These are phyloP conservation scores for Hansenula lynferdii DNA, from an alignment of 1,139 yeast species.

Conservation along the genomic window DNA sequence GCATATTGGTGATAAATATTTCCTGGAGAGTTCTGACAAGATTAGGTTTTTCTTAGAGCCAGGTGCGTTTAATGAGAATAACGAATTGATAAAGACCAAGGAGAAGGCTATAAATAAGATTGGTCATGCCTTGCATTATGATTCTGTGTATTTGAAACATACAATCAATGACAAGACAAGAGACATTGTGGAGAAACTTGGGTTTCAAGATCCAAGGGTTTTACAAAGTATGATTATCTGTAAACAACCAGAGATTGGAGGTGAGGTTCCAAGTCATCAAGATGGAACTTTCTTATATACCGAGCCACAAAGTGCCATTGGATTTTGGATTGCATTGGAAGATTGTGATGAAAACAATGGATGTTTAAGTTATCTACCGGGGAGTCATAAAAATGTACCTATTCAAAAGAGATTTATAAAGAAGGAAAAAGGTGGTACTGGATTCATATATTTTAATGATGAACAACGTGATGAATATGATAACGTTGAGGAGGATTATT, in stretches of 20 bases:
- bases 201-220: slow-evolving; percentile 61
- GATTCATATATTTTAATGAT: slow-evolving; percentile 25
- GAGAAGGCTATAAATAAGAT: slow-evolving; percentile 65
- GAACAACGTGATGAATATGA: slow-evolving; percentile 19
- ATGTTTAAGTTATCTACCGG: slow-evolving; percentile 69
- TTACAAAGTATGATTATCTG: slow-evolving; percentile 78
- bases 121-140: slow-evolving; percentile 72
- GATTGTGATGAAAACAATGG: slow-evolving; percentile 69
- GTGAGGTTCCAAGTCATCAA: slow-evolving; percentile 75
- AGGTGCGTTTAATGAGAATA: slow-evolving; percentile 52
- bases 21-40: slow-evolving; percentile 65
- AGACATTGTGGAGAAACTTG: slow-evolving; percentile 47
- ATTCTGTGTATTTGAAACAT: slow-evolving; percentile 38
- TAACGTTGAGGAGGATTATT: slow-evolving; percentile 38
- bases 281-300: slow-evolving; percentile 75
- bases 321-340: slow-evolving; percentile 81
- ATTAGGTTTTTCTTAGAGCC: slow-evolving; percentile 68
- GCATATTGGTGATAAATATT: slow-evolving; percentile 73
- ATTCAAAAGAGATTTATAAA: slow-evolving; percentile 66
- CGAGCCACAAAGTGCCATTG: slow-evolving; percentile 66
- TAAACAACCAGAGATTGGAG: slow-evolving; percentile 72
- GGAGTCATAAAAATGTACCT: slow-evolving; percentile 58
- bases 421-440: slow-evolving; percentile 48
- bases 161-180: slow-evolving; percentile 50
- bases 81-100: slow-evolving; percentile 44